Conservation (phyloP, 768 basidiomycete genomes). For the Boletus eberwhitei region DNA sequence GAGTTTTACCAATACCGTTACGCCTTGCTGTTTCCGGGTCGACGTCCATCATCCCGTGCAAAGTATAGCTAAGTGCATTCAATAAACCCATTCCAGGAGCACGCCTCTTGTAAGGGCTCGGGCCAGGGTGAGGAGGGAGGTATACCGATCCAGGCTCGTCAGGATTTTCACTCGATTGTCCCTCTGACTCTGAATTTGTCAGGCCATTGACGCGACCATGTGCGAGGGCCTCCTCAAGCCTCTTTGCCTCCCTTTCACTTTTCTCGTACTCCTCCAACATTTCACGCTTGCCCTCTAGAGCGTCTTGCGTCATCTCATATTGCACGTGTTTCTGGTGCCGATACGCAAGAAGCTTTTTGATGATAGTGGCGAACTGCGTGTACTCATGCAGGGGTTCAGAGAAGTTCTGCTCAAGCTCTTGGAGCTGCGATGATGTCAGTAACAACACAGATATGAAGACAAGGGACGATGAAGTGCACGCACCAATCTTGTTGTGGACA, state of each 20-base stretch:
- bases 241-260: conserved; percentile 85
- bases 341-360: conserved; percentile 90
- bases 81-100: conserved; percentile 83
- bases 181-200: conserved; percentile 25
- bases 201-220: conserved; percentile 43
- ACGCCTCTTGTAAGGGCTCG: conserved; percentile 59
- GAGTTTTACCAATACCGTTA: conserved; percentile 90
- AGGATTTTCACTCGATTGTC: conserved; percentile 33
- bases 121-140: conserved; percentile 78
- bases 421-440: conserved; percentile 53
- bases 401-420: conserved; percentile 92
- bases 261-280: conserved; percentile 87
- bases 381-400: conserved; percentile 97
- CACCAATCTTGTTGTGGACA: conserved; percentile 88
- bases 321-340: conserved; percentile 98
- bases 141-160: conserved; percentile 47
- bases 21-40: conserved; percentile 95
- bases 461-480: conserved; percentile 24
- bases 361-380: conserved; percentile 89
- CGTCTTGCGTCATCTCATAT: conserved; percentile 95
- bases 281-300: conserved; percentile 78
- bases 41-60: conserved; percentile 98
- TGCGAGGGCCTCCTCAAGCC: conserved; percentile 84
- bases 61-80: conserved; percentile 87
- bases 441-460: background rate